Conservation (phyloP, 768 basidiomycete species). For the Ephemerocybe angulata region DNA sequence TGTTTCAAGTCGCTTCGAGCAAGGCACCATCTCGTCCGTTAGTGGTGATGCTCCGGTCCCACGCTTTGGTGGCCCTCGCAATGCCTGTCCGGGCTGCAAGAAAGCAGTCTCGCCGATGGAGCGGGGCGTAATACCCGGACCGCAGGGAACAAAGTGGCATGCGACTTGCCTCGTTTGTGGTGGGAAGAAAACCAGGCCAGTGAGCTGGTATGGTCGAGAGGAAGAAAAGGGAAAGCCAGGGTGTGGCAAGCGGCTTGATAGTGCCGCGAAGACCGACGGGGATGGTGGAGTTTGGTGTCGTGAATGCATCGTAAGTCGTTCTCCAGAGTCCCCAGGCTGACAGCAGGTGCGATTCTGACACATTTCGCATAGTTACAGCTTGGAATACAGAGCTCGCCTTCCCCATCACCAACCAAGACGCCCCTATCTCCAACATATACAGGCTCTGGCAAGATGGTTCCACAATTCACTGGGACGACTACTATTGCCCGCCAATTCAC, state of each 20-base stretch:
- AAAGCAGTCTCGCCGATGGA: slow-evolving; percentile 80
- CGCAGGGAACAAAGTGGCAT: slow-evolving; percentile 81
- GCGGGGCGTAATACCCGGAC: slow-evolving; percentile 79
- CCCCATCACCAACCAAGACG: slow-evolving; percentile 49
- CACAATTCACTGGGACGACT: slow-evolving; percentile 68
- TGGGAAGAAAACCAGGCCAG: slow-evolving; percentile 47
- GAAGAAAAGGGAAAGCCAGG: slow-evolving; percentile 59
- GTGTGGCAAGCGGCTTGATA: slow-evolving; percentile 81
- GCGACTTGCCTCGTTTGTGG: slow-evolving; percentile 75
- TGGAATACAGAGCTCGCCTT: slow-evolving; percentile 45
- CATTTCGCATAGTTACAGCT: slow-evolving; percentile 48
- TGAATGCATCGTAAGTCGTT: slow-evolving; percentile 73
- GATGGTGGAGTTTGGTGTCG: slow-evolving; percentile 79
- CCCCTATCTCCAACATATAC: slow-evolving; percentile 46
- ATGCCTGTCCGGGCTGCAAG: slow-evolving; percentile 72
- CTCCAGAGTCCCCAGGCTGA: no score
- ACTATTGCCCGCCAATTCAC: slow-evolving; percentile 77
- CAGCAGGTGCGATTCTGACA: not conserved
- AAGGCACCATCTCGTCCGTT: slow-evolving; percentile 16
- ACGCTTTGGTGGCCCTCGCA: slow-evolving; percentile 52
- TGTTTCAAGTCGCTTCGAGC: slow-evolving; percentile 27
- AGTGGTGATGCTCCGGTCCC: slow-evolving; percentile 33
- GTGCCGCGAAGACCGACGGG: slow-evolving; percentile 70
- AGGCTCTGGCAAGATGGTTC: slow-evolving; percentile 36
- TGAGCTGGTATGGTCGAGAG: slow-evolving; percentile 41